phyloP scores from a whole-genome alignment of 1,139 yeast genomes.

The Candida freyschussii region DNA sequence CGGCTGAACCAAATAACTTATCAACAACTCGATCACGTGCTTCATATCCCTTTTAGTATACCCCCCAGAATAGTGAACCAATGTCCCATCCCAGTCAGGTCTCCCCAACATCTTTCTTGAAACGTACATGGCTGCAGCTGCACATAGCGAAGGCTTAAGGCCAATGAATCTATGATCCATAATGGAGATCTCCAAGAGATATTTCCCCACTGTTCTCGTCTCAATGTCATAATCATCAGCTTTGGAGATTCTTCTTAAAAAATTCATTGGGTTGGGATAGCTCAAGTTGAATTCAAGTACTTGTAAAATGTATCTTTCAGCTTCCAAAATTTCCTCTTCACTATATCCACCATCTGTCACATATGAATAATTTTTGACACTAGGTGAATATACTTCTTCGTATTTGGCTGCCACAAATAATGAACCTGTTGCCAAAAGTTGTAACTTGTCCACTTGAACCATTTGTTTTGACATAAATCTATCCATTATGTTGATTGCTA shows the following conservation, averaged over 20 bases:
- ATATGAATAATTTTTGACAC: constrained; percentile 82
- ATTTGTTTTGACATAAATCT: constrained; percentile 75
- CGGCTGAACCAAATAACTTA: constrained; percentile 75
- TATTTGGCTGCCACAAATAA: constrained; percentile 91
- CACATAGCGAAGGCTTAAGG: constrained; percentile 71
- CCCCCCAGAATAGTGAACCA: constrained; percentile 85
- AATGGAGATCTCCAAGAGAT: constrained; percentile 73
- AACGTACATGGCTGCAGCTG: constrained; percentile 88
- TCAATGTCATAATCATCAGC: constrained; percentile 92
- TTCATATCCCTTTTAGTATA: constrained; percentile 68
- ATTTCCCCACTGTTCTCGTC: constrained; percentile 86
- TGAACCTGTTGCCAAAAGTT: constrained; percentile 84
- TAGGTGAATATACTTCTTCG: constrained; percentile 92
- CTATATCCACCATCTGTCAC: constrained; percentile 82
- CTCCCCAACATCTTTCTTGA: constrained; percentile 70
- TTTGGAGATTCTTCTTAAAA: constrained; percentile 83
- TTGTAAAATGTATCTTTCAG: constrained; percentile 78
- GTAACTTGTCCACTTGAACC: constrained; percentile 78
- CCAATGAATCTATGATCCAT: constrained; percentile 78
- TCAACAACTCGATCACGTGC: constrained; percentile 66
- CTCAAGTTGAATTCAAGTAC: constrained; percentile 74
- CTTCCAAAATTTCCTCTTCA: constrained; percentile 79
- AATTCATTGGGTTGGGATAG: constrained; percentile 93
- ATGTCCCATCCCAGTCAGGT: constrained; percentile 68
- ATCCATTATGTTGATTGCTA: constrained; percentile 87